A percentile compares a stretch with the other conserved stretches of the same genome.
phyloP scores from a whole-genome alignment of 2,329 filamentous ascomycete genomes.

The Aureobasidium subglaciale region DNA sequence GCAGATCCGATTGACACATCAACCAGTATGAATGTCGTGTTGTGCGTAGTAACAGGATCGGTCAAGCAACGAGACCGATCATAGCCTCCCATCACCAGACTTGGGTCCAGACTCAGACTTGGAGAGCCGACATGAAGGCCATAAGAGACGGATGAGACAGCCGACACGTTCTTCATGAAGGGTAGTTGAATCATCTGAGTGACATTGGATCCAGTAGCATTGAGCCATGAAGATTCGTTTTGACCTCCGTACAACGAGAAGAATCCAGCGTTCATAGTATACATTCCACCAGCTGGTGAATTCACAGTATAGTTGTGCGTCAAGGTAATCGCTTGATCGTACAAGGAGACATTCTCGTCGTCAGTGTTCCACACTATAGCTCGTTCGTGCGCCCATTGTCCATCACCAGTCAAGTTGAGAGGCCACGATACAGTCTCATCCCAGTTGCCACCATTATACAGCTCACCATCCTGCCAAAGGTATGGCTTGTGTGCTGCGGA shows the following conservation, averaged over 20 bases:
- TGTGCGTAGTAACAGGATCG: background rate
- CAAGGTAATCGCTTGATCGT: background rate
- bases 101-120: background rate
- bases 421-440: constrained; percentile 4
- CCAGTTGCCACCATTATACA: background rate
- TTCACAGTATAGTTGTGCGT: constrained; percentile 2
- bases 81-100: constrained; percentile 1
- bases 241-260: constrained; percentile 5
- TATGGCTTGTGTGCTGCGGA: background rate
- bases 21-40: background rate
- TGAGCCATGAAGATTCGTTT: background rate
- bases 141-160: background rate
- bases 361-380: background rate
- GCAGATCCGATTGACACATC: background rate
- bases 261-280: constrained; percentile 5
- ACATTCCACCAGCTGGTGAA: background rate
- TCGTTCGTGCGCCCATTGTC: background rate
- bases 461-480: background rate
- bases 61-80: constrained; percentile 2
- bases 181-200: background rate
- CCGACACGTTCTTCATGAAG: background rate
- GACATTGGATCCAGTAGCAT: background rate
- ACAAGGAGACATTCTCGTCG: background rate
- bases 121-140: background rate
- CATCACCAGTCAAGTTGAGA: background rate